Base-by-base conservation (phyloP, 2,329 filamentous ascomycete species). In the Eurotiales sp. region DNA sequence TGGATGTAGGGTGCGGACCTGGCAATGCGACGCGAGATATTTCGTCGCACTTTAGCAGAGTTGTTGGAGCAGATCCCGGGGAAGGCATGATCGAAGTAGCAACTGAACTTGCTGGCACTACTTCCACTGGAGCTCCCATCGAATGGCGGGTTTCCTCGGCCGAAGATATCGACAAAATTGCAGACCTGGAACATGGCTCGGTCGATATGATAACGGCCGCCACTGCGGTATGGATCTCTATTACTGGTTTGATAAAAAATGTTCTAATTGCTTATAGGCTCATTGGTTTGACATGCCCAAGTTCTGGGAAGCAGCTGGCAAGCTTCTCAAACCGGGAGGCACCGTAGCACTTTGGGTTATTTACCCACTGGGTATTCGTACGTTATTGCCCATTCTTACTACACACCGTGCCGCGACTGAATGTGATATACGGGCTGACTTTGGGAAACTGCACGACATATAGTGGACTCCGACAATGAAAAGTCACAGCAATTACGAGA, bases 1-100 rank as follows among this genome's bases (percentile, higher is more conserved):
- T 46, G 17, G 44, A 46, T 11, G 44, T 46, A n/a, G 44, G 44
- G 3, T 46, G 44, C 17, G 44, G 44, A 21, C 44, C 44, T n/a
- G 44, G 44, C 3, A 46, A 46, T 21, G 32, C 44, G 2, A 46
- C 44, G 7, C 44, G 30, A 14, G 15, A 14, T 14, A 17, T 46
- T 15, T 30, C 44, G 29, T 23, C 44, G 11, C n/a, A 46, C 25
- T 46, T 46, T 12, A 32, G 29, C 29, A 30, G 34, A 12, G 29
- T 46, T 30, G 23, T 34, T 25, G 44, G 44, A 11, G 44, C 21
- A 25, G 44, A 46, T 21, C 44, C 44, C 8, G 44, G 44, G n/a
- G 44, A 46, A 15, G 44, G n/a, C 19, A 46, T 46, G 44, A 36
- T 46, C 29, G 22, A 46, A 7, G 30, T 32, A 21, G 44, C 44